A percentile compares a stretch with the other conserved stretches of the same genome.
These are phyloP conservation scores for Mortierella claussenii DNA, from an alignment of 192 early-diverging fungal species.

Conservation along the genomic window DNA sequence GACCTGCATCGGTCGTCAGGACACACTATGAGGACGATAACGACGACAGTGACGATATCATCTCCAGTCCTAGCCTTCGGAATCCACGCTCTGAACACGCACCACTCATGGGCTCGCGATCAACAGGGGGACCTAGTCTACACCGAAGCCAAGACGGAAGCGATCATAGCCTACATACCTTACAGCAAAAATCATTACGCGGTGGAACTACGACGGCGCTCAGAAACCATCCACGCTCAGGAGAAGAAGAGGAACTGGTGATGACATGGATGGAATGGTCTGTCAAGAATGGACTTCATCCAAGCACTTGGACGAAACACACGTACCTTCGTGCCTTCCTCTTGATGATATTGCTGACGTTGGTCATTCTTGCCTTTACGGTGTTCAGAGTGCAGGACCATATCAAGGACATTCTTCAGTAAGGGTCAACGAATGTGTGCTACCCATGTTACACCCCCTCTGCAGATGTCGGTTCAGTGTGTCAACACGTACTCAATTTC, in stretches of 20 bases:
- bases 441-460: neutral
- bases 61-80: neutral
- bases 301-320: constrained; percentile 32
- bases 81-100: neutral
- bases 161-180: constrained; percentile 23
- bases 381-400: constrained; percentile 56
- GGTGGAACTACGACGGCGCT: too few relatives aligned
- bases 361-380: constrained; percentile 38
- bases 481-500: neutral
- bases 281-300: constrained; percentile 37
- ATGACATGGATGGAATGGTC: constrained; percentile 34
- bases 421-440: neutral
- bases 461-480: neutral
- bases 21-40: constrained; percentile 23
- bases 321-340: constrained; percentile 28
- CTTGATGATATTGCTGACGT: constrained; percentile 12
- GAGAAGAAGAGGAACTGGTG: neutral
- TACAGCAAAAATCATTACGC: constrained; percentile 12
- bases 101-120: neutral
- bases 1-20: constrained; percentile 8
- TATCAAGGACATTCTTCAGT: constrained; percentile 54
- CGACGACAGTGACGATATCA: constrained; percentile 2
- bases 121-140: neutral
- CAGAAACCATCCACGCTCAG: neutral
- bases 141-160: constrained; percentile 8